These are phyloP conservation scores for Leccinum sublutescens DNA, from an alignment of 768 basidiomycete species.

Conservation along the genomic window DNA sequence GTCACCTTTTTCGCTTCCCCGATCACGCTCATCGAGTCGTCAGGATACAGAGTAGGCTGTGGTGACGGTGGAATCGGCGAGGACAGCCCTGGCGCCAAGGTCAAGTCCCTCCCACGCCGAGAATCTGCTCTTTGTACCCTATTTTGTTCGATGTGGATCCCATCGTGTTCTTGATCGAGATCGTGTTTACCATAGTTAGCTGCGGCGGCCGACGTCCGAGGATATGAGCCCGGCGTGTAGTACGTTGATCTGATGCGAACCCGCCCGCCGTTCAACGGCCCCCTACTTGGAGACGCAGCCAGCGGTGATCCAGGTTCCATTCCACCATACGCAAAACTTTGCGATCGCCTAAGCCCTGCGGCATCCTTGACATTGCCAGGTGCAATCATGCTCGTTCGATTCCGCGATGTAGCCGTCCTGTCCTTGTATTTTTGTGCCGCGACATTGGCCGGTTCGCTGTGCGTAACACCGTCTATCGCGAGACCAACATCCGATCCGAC, in stretches of 20 bases:
- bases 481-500: constrained; percentile 31
- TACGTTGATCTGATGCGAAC: constrained; percentile 70
- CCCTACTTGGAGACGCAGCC: constrained; percentile 22
- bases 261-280: constrained; percentile 47
- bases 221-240: constrained; percentile 52
- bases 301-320: constrained; percentile 48
- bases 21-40: constrained; percentile 67
- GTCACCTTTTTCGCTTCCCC: constrained; percentile 35
- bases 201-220: constrained; percentile 50
- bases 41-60: constrained; percentile 65
- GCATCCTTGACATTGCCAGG: constrained; percentile 19
- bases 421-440: constrained; percentile 36
- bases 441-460: constrained; percentile 40
- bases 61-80: constrained; percentile 47
- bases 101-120: constrained; percentile 41
- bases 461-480: constrained; percentile 38
- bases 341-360: constrained; percentile 28
- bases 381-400: constrained; percentile 26
- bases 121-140: constrained; percentile 41
- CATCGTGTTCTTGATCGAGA: constrained; percentile 34
- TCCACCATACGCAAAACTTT: constrained; percentile 51
- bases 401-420: constrained; percentile 21
- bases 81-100: constrained; percentile 37
- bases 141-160: constrained; percentile 25
- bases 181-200: constrained; percentile 34